Base-by-base conservation (phyloP, 1,284 basidiomycete species). In the Leccinum huronense region DNA sequence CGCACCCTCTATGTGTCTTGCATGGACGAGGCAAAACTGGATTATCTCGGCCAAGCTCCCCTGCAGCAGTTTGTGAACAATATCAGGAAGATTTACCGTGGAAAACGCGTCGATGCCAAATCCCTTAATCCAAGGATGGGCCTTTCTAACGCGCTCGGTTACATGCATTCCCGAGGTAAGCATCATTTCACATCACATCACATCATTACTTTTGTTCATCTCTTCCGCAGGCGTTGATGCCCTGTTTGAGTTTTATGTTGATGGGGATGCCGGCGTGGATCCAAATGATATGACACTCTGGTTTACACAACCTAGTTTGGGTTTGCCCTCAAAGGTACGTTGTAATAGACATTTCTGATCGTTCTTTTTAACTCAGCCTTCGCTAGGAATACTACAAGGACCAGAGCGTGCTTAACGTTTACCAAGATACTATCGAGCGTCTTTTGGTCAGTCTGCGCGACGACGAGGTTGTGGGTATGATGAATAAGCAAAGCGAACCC, bases 211-310 rank as follows among this genome's bases (percentile, higher is more conserved):
- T 59, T 42, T 58, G 19, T 34, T 62, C n/a, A 60, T 57, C 59
- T 59, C 13, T 61, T 57, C 67, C 48, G 45, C 61, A 95, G 93
- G 86, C 59, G 84, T 98, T 65, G 83, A 84, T 42, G 89, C 87
- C 0, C 79, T 99, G 19, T 94, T 98, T 73, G 80, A 84, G 13
- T 88, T 93, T 68, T 82, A 79, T 33, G 84, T 97, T 65, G 95
- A 97, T 63, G 96, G 97, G 51, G 95, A 98, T 71, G 87, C 90
- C 38, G 94, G 91, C 30, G 82, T 86, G n/a, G 93, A 98, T 73
- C 95, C 97, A 0, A 91, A 95, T 69, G 78, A 84, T 56, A 94
- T 97, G 85, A 86, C 87, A 0, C 82, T 96, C 16, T 95, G 90
- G 89, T 87, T 98, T 72, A 88, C 84, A 68, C 96, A 98, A 73